phyloP scores from a whole-genome alignment of 805 yeast species.

The Zygosaccharomyces bisporus region DNA sequence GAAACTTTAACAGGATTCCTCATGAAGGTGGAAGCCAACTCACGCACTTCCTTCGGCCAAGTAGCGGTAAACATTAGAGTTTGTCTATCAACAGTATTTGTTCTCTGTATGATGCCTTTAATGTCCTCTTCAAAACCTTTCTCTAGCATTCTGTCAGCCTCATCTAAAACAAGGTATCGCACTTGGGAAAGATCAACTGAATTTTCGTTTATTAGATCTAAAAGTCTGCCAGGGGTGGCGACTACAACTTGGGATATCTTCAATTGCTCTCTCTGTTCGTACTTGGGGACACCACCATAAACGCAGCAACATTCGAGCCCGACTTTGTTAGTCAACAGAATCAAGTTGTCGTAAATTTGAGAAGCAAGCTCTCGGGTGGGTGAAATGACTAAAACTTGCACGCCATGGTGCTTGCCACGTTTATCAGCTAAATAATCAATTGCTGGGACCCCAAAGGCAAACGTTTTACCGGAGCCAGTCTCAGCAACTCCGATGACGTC shows the following conservation, averaged over 20 bases:
- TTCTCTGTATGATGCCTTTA: slow-evolving; percentile 67
- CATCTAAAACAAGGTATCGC: slow-evolving; percentile 84
- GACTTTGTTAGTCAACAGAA: slow-evolving; percentile 54
- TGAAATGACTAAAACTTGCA: slow-evolving; percentile 79
- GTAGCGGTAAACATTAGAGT: slow-evolving; percentile 99
- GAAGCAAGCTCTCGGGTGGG: slow-evolving; percentile 98
- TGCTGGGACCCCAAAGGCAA: slow-evolving; percentile 98
- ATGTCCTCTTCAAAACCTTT: slow-evolving; percentile 98
- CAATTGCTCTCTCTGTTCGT: slow-evolving; percentile 74
- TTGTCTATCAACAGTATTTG: slow-evolving; percentile 59
- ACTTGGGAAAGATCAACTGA: slow-evolving; percentile 64
- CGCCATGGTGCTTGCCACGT: slow-evolving; percentile 38
- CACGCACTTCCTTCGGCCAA: slow-evolving; percentile 99
- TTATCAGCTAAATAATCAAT: slow-evolving; percentile 53
- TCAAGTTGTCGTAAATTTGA: slow-evolving; percentile 84
- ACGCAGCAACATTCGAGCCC: slow-evolving; percentile 74
- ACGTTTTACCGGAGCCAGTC: slow-evolving; percentile 96
- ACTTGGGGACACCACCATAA: slow-evolving; percentile 97
- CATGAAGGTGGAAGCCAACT: slow-evolving; percentile 83
- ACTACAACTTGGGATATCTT: slow-evolving; percentile 72
- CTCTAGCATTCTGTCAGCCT: slow-evolving; percentile 98
- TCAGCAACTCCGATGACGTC: slow-evolving; percentile 98
- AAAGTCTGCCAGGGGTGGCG: slow-evolving; percentile 97
- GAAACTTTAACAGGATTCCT: slow-evolving; percentile 80
- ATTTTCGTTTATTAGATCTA: slow-evolving; percentile 88